A percentile compares a stretch with the other conserved stretches of the same genome.
These are phyloP conservation scores for Clarireedia homoeocarpa DNA, from an alignment of 2,329 filamentous ascomycete genomes.

Conservation along the genomic window DNA sequence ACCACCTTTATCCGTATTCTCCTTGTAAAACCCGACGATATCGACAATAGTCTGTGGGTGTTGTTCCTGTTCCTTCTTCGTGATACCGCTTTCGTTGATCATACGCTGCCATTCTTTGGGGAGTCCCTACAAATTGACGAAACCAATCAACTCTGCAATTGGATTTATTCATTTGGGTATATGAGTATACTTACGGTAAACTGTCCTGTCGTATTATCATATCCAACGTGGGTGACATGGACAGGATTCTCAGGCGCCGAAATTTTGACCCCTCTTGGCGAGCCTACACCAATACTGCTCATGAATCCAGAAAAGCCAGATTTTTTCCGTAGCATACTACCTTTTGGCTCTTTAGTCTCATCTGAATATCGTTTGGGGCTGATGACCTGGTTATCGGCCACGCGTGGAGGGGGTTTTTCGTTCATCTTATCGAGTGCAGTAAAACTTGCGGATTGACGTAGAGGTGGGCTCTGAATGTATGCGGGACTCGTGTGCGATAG, in stretches of 20 bases:
- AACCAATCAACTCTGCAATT: not conserved
- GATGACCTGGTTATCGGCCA: constrained; percentile 38
- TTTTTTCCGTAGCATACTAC: constrained; percentile 66
- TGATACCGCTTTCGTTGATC: constrained; percentile 91
- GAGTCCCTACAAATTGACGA: constrained; percentile 54
- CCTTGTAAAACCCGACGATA: constrained; percentile 95
- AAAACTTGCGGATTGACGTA: constrained; percentile 61
- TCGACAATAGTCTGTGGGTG: constrained; percentile 94
- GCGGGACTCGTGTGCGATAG: constrained; percentile 45
- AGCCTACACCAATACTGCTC: constrained; percentile 70
- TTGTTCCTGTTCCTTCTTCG: constrained; percentile 90
- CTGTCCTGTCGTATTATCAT: constrained; percentile 91
- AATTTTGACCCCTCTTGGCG: constrained; percentile 84
- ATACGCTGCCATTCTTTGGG: constrained; percentile 97
- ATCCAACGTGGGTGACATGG: constrained; percentile 95
- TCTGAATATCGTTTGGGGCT: constrained; percentile 71
- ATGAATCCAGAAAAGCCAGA: constrained; percentile 83
- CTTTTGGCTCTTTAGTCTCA: constrained; percentile 59
- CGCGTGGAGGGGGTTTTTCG: constrained; percentile 35
- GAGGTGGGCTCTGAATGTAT: constrained; percentile 44
- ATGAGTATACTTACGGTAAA: constrained; percentile 62
- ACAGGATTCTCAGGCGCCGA: constrained; percentile 97
- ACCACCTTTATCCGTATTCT: constrained; percentile 69
- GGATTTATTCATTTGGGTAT: not conserved
- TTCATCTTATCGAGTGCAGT: constrained; percentile 45